Conservation (phyloP, 495 filamentous ascomycete species). For the Talaromyces wortmannii region DNA sequence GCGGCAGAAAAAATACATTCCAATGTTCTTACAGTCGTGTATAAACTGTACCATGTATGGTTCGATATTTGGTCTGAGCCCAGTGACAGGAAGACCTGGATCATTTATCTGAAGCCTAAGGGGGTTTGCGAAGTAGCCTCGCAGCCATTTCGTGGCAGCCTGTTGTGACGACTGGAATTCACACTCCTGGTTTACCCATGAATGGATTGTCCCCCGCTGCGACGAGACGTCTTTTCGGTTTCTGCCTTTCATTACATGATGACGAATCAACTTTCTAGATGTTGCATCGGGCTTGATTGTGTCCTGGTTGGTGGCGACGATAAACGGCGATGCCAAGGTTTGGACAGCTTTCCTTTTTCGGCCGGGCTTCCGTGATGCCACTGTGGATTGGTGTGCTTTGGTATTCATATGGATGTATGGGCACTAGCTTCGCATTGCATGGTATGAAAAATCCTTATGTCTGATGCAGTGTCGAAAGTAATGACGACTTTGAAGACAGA, state of each 20-base stretch:
- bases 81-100: not conserved
- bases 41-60: not conserved
- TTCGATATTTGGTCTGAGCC: not conserved
- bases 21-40: not conserved
- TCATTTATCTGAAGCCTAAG: not conserved
- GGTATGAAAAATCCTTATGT: not conserved
- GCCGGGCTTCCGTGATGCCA: not conserved
- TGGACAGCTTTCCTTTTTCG: not conserved
- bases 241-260: conserved; percentile 44
- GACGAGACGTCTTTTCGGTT: conserved; percentile 14
- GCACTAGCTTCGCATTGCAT: not conserved
- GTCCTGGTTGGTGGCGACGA: conserved; percentile 17
- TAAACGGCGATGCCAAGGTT: conserved; percentile 10
- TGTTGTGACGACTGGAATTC: not conserved
- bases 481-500: no score
- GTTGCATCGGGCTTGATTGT: conserved; percentile 17
- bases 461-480: no score
- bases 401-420: not conserved
- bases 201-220: not conserved
- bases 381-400: not conserved
- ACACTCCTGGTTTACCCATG: not conserved
- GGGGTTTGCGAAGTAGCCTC: not conserved
- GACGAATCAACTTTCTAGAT: conserved; percentile 32
- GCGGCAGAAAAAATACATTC: not conserved
- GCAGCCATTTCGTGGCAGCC: not conserved